Evolutionary conservation across 1,284 basidiomycete genomes (phyloP), one percentile per base, ranked within the genome.

Genomic region (Melanopsichium pennsylvanicum): DNA sequence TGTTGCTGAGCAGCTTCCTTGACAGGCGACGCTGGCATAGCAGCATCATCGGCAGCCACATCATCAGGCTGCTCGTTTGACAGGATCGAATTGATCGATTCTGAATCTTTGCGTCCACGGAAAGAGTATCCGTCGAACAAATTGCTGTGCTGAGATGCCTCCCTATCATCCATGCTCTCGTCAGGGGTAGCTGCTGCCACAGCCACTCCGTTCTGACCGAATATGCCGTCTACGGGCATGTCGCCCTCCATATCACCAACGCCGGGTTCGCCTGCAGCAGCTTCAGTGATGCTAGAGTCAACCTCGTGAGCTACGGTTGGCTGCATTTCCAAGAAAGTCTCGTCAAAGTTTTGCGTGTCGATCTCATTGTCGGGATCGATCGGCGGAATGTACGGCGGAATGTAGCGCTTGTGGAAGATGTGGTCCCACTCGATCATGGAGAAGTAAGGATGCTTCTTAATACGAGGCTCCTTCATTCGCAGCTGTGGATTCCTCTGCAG

Each of bases 281-380:
- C 44, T 32, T 34, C 27, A 22, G 61, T 64, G 18, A 43, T 37
- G 25, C 54, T 63, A 4, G 49, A 40, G 25, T 69, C 57, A 7
- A 37, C 40, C 19, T 67, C 69, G 42, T 62, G 60, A 2, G 67
- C 57, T 5, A 76, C 69, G 13, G 73, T 76, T 4, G 75, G 75
- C 50, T 75, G 74, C 74, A 96, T 94, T 78, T 92, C 92, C 51
- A 97, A 86, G 87, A 96, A 97, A 27, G 92, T 90, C 72, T 95
- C 92, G 81, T 97, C 95, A 81, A 97, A 98, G 83, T 97, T 97
- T 82, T 93, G 91, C 66, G 92, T 95, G 86, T 98, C 95, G 77
- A 89, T 89, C 70, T 93, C 93, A 81, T 96, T 92, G 39, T 87
- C 87, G 7, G 92, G 91, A 80, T 97, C 92, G 76, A 94, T 91